Percentiles rank a stretch among this genome's conserved stretches.
Conservation (phyloP, 148 eudicot genomes). For the Rhododendron henanense region DNA sequence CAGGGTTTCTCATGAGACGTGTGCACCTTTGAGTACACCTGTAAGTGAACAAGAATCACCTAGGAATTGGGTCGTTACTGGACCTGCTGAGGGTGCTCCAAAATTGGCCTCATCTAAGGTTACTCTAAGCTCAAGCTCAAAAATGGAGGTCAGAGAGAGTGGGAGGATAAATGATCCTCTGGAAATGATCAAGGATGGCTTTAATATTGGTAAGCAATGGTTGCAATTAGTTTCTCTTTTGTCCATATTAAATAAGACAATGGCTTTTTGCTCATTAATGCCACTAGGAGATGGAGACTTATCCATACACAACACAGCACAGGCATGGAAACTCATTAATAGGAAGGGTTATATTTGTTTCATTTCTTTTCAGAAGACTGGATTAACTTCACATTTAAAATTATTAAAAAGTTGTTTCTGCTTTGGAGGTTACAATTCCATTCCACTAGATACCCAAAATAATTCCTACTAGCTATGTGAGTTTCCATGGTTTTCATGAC, state of each 20-base stretch:
- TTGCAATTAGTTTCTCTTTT: background rate
- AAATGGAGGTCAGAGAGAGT: conserved; percentile 19
- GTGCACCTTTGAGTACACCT: conserved; percentile 15
- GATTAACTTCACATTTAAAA: background rate
- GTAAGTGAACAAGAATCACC: conserved; percentile 26
- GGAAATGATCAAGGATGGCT: conserved; percentile 20
- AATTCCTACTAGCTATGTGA: background rate
- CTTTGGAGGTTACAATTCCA: background rate
- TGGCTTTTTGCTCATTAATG: background rate
- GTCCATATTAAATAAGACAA: conserved; percentile 5
- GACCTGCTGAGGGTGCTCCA: conserved; percentile 19
- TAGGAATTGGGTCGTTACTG: conserved; percentile 24
- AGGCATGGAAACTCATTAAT: background rate
- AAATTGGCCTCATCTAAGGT: conserved; percentile 13
- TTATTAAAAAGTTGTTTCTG: background rate
- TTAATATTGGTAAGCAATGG: conserved; percentile 27
- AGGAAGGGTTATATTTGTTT: background rate
- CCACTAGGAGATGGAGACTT: background rate
- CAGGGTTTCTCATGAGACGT: conserved; percentile 24
- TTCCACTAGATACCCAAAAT: background rate
- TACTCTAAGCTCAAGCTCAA: conserved; percentile 24
- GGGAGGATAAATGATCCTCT: conserved; percentile 25
- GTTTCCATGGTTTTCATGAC: background rate
- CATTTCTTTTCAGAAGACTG: background rate
- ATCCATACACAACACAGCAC: background rate